phyloP scores from a whole-genome alignment of 176 grass and related monocot species.

The Canna indica region DNA sequence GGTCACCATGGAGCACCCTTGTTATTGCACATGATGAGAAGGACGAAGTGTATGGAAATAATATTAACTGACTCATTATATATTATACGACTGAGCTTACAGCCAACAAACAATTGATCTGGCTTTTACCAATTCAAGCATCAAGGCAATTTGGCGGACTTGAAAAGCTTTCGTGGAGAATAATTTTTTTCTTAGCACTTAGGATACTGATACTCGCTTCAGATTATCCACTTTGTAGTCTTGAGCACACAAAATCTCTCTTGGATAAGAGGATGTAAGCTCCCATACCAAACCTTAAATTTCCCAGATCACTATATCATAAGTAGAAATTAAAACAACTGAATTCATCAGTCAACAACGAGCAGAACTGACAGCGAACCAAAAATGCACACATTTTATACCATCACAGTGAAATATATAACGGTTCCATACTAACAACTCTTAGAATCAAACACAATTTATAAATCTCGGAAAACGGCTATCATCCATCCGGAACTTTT shows the following conservation, averaged over 20 bases:
- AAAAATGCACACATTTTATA: too few relatives aligned
- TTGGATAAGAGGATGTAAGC: neutral
- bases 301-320: neutral
- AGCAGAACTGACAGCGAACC: too few relatives aligned
- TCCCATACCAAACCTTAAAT: neutral
- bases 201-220: neutral
- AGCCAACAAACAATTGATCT: neutral
- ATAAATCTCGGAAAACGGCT: neutral
- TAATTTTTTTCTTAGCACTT: neutral
- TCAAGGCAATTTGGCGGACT: neutral
- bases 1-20: too few relatives aligned
- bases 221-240: neutral
- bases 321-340: neutral
- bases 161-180: neutral
- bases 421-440: neutral
- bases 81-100: neutral
- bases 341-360: neutral
- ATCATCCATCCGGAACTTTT: neutral
- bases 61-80: neutral
- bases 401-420: neutral
- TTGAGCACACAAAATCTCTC: neutral
- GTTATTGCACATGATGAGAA: neutral
- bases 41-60: neutral
- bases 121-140: neutral
- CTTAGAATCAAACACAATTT: neutral